A percentile compares a stretch with the other conserved stretches of the same genome.
These are phyloP conservation scores for Vigna unguiculata DNA, from an alignment of 306 rosid genomes.

Conservation along the genomic window DNA sequence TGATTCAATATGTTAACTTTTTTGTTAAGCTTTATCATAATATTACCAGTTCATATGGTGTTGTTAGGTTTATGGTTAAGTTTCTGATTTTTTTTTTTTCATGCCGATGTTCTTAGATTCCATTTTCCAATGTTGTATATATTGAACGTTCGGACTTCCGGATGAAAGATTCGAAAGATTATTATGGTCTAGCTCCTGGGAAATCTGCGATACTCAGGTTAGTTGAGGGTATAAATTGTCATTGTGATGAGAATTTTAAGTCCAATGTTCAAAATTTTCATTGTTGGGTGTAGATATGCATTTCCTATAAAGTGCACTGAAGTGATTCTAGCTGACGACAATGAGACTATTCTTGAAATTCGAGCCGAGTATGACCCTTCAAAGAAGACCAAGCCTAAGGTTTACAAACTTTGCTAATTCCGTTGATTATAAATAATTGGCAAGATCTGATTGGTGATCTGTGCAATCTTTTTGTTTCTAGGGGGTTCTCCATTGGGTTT, in stretches of 20 bases:
- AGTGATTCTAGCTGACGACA: constrained; percentile 83
- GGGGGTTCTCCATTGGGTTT: constrained; percentile 99
- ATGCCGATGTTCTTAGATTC: constrained; percentile 57
- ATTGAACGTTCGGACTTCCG: constrained; percentile 93
- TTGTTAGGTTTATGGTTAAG: constrained; percentile 17
- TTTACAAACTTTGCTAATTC: constrained; percentile 39
- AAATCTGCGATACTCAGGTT: constrained; percentile 94
- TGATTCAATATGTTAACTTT: constrained; percentile 23
- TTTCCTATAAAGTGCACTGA: constrained; percentile 94
- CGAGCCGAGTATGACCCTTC: constrained; percentile 88
- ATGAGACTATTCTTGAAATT: constrained; percentile 84
- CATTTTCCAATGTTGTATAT: constrained; percentile 82
- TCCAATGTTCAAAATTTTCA: constrained; percentile 20
- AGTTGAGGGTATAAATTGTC: constrained; percentile 34
- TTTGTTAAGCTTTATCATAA: neutral
- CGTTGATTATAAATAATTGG: constrained; percentile 32
- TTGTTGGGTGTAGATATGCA: constrained; percentile 70
- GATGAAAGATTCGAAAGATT: constrained; percentile 91
- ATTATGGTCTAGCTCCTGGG: constrained; percentile 97
- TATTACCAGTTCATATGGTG: constrained; percentile 5
- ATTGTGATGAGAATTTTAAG: constrained; percentile 22
- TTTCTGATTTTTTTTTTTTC: constrained; percentile 35
- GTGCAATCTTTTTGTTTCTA: constrained; percentile 32
- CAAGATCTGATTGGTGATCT: constrained; percentile 38
- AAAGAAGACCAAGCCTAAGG: constrained; percentile 98